Evolutionary conservation across 176 grass and related monocot genomes (phyloP).

Genomic region (Oryza punctata): DNA sequence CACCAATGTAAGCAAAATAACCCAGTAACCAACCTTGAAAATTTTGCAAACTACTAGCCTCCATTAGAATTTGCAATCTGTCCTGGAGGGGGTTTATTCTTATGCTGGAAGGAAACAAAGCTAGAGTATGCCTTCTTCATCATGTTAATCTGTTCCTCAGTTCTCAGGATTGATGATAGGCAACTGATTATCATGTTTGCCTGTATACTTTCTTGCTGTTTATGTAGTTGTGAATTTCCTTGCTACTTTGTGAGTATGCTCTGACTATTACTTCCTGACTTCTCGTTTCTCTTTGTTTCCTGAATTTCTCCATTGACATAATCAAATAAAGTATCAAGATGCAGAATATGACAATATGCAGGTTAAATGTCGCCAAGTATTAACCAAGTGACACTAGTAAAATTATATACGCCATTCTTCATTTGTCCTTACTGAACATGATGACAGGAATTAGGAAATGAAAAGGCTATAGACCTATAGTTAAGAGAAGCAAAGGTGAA

Average conservation of each 20-base stretch:
- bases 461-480: not conserved
- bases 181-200: slow-evolving; percentile 2
- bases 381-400: not conserved
- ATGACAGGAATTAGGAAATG: not conserved
- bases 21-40: not conserved
- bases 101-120: slow-evolving; percentile 15
- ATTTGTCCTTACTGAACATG: not conserved
- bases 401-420: not conserved
- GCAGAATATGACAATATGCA: slow-evolving; percentile 16
- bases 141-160: slow-evolving; percentile 11
- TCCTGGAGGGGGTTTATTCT: not conserved
- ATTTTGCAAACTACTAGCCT: not conserved
- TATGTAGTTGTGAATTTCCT: not conserved
- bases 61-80: not conserved
- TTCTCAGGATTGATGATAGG: not conserved
- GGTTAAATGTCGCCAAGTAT: not conserved
- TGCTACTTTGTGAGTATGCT: slow-evolving; percentile 14
- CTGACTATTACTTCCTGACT: not conserved
- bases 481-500: slow-evolving; percentile 2
- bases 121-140: not conserved
- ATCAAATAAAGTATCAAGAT: not conserved
- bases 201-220: not conserved
- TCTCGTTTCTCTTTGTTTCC: not conserved
- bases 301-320: not conserved
- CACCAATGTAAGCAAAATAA: slow-evolving; percentile 20